Evolutionary conservation across 1,284 basidiomycete genomes (phyloP).

Genomic region (Xerocomus minutiporus): DNA sequence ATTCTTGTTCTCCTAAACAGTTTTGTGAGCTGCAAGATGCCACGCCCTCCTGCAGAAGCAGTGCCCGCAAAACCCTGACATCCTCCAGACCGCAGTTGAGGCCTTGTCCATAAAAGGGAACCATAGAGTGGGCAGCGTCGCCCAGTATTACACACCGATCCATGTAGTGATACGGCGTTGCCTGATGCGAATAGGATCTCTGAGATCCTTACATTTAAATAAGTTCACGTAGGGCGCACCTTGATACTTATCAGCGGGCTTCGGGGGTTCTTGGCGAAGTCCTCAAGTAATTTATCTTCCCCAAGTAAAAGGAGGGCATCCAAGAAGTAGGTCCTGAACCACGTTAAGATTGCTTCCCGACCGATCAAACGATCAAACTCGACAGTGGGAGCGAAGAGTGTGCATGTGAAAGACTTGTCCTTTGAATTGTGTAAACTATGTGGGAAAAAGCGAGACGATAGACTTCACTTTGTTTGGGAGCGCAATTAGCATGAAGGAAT

Average conservation of each 20-base stretch:
- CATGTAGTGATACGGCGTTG: slow-evolving; percentile 85
- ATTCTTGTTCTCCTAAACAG: slow-evolving; percentile 35
- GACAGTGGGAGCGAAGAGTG: slow-evolving; percentile 84
- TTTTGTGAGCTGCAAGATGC: slow-evolving; percentile 34
- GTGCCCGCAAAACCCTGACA: slow-evolving; percentile 80
- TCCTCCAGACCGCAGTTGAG: slow-evolving; percentile 98
- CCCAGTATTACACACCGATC: slow-evolving; percentile 87
- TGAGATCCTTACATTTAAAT: slow-evolving; percentile 9
- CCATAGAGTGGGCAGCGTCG: slow-evolving; percentile 96
- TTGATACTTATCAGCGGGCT: slow-evolving; percentile 89
- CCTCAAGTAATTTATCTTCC: slow-evolving; percentile 67
- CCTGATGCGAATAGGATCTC: slow-evolving; percentile 43
- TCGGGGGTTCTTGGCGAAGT: slow-evolving; percentile 80
- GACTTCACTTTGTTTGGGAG: slow-evolving; percentile 85
- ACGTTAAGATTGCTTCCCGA: slow-evolving; percentile 58
- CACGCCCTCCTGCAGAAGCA: slow-evolving; percentile 70
- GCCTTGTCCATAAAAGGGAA: slow-evolving; percentile 98
- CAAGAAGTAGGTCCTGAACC: slow-evolving; percentile 85
- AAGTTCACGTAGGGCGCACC: slow-evolving; percentile 45
- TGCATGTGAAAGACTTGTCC: slow-evolving; percentile 88
- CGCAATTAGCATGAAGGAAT: slow-evolving; percentile 98
- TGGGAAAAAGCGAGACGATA: slow-evolving; percentile 27
- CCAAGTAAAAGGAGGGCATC: slow-evolving; percentile 85
- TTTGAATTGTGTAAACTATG: slow-evolving; percentile 29
- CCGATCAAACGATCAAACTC: slow-evolving; percentile 70